These are phyloP conservation scores for Hypomyces perniciosus DNA, from an alignment of 2,329 filamentous ascomycete species.

Conservation along the genomic window DNA sequence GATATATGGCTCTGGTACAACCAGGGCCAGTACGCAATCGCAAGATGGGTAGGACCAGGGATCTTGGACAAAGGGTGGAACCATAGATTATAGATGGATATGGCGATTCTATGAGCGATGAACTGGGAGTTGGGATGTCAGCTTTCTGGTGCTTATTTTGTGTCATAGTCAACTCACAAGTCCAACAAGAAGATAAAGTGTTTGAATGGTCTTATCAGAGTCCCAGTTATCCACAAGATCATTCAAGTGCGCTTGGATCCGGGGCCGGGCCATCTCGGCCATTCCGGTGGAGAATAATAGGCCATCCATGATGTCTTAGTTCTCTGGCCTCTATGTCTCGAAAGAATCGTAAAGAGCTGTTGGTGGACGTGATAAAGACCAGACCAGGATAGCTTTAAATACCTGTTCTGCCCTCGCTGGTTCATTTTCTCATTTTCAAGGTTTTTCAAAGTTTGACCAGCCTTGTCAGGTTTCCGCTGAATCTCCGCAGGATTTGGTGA, in stretches of 20 bases:
- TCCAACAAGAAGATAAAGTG: not conserved
- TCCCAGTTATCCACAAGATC: not conserved
- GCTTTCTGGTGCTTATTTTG: not conserved
- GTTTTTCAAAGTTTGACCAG: too few species aligned
- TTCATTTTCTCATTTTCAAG: too few species aligned
- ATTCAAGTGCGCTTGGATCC: not conserved
- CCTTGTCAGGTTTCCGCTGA: too few species aligned
- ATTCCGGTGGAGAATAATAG: not conserved
- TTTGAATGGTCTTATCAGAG: not conserved
- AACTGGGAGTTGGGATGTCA: not conserved
- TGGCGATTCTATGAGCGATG: slow-evolving; percentile 3
- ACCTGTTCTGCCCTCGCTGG: too few species aligned
- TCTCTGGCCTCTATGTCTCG: not conserved
- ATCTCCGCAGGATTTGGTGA: too few species aligned
- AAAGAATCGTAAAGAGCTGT: not conserved
- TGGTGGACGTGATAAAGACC: not conserved
- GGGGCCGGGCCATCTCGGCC: not conserved
- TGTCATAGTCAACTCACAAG: not conserved
- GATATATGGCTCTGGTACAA: slow-evolving; percentile 16
- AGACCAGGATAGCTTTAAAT: too few species aligned
- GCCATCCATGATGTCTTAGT: slow-evolving; percentile 1
- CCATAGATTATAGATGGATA: slow-evolving; percentile 20
- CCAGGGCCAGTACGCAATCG: slow-evolving; percentile 16
- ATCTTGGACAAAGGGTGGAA: slow-evolving; percentile 26
- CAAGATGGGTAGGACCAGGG: slow-evolving; percentile 22